These are phyloP conservation scores for Setaria viridis DNA, from an alignment of 202 grass and related monocot species.

Conservation along the genomic window DNA sequence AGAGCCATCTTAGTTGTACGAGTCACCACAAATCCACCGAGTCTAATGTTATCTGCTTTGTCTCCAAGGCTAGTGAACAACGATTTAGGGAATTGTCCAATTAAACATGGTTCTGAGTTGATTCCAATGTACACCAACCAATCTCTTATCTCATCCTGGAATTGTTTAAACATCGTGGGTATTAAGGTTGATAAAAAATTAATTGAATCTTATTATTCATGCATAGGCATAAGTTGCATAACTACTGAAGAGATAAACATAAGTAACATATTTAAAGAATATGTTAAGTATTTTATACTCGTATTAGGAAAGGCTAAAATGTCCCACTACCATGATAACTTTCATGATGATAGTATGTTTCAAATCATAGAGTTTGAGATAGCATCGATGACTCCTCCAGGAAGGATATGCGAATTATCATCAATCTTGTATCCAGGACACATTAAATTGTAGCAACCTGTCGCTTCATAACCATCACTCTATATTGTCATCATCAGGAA, in stretches of 20 bases:
- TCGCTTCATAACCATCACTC: neutral
- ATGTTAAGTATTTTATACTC: too few species aligned
- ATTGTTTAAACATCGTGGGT: neutral
- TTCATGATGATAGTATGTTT: neutral
- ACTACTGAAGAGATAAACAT: too few species aligned
- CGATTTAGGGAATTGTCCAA: neutral
- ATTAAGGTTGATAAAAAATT: neutral
- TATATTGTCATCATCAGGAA: neutral
- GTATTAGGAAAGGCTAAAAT: too few species aligned
- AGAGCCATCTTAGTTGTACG: neutral
- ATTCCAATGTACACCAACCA: conserved; percentile 1
- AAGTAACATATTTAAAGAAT: too few species aligned
- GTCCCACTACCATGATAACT: neutral
- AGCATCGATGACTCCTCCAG: neutral
- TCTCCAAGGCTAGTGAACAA: neutral
- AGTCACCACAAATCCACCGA: neutral
- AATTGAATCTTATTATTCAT: too few species aligned
- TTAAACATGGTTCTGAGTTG: neutral
- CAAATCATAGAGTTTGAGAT: neutral
- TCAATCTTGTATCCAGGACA: neutral
- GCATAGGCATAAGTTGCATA: too few species aligned
- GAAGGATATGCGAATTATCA: neutral
- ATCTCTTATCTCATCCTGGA: neutral
- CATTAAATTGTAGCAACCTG: neutral
- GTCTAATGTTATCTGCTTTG: neutral